Percentiles rank a stretch among this genome's conserved stretches.
These are phyloP conservation scores for Aspergillus pseudotamarii DNA, from an alignment of 2,329 filamentous ascomycete genomes.

Conservation along the genomic window DNA sequence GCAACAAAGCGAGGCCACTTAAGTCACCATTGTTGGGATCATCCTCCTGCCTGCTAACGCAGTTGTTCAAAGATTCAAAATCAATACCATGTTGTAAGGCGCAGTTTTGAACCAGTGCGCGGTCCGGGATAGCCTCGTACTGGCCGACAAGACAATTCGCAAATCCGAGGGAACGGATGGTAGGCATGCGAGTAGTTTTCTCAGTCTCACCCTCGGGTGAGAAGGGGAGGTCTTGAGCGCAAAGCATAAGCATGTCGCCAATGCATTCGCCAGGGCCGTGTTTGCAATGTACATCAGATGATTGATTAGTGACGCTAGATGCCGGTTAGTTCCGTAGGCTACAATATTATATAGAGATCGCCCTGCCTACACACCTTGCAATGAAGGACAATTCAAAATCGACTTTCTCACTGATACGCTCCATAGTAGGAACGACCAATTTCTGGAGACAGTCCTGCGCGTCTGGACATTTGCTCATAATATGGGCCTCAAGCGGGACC, in stretches of 20 bases:
- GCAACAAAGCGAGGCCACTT: constrained; percentile 49
- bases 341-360: background rate
- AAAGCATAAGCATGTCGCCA: constrained; percentile 93
- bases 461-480: constrained; percentile 97
- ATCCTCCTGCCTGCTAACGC: constrained; percentile 75
- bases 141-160: constrained; percentile 83
- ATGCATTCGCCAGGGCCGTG: constrained; percentile 90
- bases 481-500: constrained; percentile 87
- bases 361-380: constrained; percentile 59
- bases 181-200: constrained; percentile 53
- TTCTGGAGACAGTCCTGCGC: constrained; percentile 79
- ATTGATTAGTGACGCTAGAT: constrained; percentile 63
- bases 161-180: constrained; percentile 88
- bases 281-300: constrained; percentile 83
- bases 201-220: constrained; percentile 28
- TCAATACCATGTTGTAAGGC: constrained; percentile 89
- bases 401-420: constrained; percentile 77
- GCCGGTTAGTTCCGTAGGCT: constrained; percentile 10
- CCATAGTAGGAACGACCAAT: constrained; percentile 84
- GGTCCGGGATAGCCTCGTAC: constrained; percentile 76
- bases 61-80: constrained; percentile 78
- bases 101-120: constrained; percentile 80
- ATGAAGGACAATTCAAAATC: constrained; percentile 92
- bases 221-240: constrained; percentile 70
- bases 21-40: constrained; percentile 55